These are phyloP conservation scores for Colletotrichum brevisporum DNA, from an alignment of 2,329 filamentous ascomycete genomes.

Conservation along the genomic window DNA sequence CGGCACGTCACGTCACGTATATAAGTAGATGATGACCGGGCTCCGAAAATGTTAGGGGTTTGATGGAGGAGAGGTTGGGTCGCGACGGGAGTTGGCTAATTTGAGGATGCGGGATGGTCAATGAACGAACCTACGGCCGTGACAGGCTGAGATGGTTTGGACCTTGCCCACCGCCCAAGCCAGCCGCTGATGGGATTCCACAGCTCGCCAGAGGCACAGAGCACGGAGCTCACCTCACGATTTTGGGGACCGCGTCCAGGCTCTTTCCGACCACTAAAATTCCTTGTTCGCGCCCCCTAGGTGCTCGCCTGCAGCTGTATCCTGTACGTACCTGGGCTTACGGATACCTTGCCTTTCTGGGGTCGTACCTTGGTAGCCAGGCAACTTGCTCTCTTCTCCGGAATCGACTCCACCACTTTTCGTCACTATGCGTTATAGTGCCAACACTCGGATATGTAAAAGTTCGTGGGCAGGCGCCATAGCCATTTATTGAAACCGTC, in stretches of 20 bases:
- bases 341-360: neutral
- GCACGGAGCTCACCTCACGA: conserved; percentile 40
- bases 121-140: conserved; percentile 4
- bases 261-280: conserved; percentile 32
- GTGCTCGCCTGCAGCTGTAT: conserved; percentile 2
- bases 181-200: conserved; percentile 34
- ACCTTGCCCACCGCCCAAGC: conserved; percentile 38
- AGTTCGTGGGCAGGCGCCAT: too few relatives aligned
- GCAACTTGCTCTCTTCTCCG: conserved; percentile 12
- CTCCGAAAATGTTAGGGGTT: conserved; percentile 2
- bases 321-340: conserved; percentile 15
- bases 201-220: conserved; percentile 31
- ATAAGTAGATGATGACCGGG: conserved; percentile 3
- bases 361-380: neutral
- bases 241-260: conserved; percentile 39
- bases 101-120: conserved; percentile 22
- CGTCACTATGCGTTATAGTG: neutral
- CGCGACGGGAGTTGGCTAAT: conserved; percentile 5
- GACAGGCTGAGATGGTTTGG: conserved; percentile 28
- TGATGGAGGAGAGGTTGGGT: conserved; percentile 8
- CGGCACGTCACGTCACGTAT: conserved; percentile 17
- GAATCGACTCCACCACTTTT: conserved; percentile 18
- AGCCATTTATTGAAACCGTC: too few relatives aligned
- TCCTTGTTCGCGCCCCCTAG: conserved; percentile 12
- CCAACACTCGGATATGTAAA: too few relatives aligned